phyloP scores from a whole-genome alignment of 2,329 filamentous ascomycete species.

The Lachnellula hyalina region DNA sequence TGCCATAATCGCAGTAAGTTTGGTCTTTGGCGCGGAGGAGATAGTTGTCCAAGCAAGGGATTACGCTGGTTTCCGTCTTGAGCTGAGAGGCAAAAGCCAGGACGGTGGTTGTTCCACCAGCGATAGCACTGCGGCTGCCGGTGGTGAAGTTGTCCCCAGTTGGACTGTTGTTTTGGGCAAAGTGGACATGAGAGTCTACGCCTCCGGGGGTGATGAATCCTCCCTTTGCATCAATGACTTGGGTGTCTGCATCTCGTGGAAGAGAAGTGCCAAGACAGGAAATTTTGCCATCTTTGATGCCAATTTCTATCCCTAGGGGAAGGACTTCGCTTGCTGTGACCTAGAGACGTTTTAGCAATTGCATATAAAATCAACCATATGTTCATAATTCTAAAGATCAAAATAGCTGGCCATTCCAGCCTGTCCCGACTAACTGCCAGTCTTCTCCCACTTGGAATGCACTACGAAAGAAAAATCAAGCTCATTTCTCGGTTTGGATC shows the following conservation, averaged over 20 bases:
- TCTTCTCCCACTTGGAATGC: too few relatives aligned
- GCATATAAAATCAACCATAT: background rate
- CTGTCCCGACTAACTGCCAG: too few relatives aligned
- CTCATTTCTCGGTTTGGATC: too few relatives aligned
- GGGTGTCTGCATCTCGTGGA: constrained; percentile 29
- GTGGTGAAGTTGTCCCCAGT: constrained; percentile 36
- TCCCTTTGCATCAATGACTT: constrained; percentile 40
- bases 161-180: constrained; percentile 39
- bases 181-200: constrained; percentile 45
- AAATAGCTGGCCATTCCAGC: too few relatives aligned
- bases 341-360: constrained; percentile 23
- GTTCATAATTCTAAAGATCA: too few relatives aligned
- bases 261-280: constrained; percentile 38
- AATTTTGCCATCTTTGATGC: constrained; percentile 43
- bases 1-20: constrained; percentile 52
- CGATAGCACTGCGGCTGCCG: constrained; percentile 50
- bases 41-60: constrained; percentile 42
- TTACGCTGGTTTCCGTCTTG: constrained; percentile 40
- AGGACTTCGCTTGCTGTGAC: constrained; percentile 43
- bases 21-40: constrained; percentile 40
- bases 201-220: constrained; percentile 43
- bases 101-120: constrained; percentile 54
- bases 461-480: too few relatives aligned
- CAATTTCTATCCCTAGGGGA: constrained; percentile 39
- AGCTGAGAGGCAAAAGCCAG: constrained; percentile 52